A percentile compares a stretch with the other conserved stretches of the same genome.
Conservation (phyloP, 495 filamentous ascomycete species). For the Penicillium salamii region DNA sequence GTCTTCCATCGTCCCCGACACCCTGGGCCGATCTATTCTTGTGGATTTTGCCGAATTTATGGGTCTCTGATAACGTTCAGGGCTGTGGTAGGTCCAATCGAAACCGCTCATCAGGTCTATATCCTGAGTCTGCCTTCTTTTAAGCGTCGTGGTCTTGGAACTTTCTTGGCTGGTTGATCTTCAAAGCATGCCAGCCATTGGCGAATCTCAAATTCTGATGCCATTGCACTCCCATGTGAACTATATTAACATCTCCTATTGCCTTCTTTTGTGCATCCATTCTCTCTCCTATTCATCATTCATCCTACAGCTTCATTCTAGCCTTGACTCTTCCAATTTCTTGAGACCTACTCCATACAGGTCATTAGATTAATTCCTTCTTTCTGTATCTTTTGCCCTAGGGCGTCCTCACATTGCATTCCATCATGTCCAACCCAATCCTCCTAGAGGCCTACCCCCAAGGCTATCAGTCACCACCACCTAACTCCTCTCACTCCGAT, state of each 20-base stretch:
- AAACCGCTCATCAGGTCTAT: conserved; percentile 1
- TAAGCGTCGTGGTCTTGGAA: conserved; percentile 12
- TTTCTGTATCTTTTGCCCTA: background rate
- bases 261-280: background rate
- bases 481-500: conserved; percentile 26
- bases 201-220: background rate
- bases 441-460: conserved; percentile 14
- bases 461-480: conserved; percentile 10
- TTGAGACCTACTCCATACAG: conserved; percentile 1
- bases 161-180: conserved; percentile 17
- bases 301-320: background rate
- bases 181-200: background rate
- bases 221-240: conserved; percentile 1
- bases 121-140: background rate
- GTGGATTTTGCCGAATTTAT: conserved; percentile 6
- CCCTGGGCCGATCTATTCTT: conserved; percentile 15
- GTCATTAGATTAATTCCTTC: conserved; percentile 1
- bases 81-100: conserved; percentile 20
- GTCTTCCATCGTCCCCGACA: conserved; percentile 7
- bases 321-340: background rate
- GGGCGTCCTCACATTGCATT: background rate
- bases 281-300: background rate
- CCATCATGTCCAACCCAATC: conserved; percentile 14
- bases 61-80: conserved; percentile 13
- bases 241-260: conserved; percentile 4